These are phyloP conservation scores for Trypanosomatidae sp. DNA, from an alignment of 208 protist genomes.

Conservation along the genomic window DNA sequence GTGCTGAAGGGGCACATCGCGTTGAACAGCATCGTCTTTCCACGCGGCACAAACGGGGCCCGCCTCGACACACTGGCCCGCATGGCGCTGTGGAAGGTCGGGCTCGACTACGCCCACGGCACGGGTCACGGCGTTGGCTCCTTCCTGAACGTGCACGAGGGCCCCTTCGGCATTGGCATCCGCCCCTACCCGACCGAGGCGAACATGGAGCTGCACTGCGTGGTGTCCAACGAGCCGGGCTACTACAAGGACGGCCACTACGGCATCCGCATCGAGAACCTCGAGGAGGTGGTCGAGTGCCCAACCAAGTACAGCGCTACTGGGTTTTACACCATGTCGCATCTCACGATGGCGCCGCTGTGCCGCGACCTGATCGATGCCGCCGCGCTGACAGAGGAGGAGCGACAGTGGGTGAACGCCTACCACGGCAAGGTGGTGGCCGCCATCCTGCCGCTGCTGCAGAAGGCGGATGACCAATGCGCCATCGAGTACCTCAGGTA, in stretches of 20 bases:
- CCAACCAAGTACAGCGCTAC: constrained; percentile 52
- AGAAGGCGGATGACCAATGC: constrained; percentile 40
- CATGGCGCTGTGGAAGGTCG: constrained; percentile 88
- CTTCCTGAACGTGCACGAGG: constrained; percentile 97
- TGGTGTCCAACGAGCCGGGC: constrained; percentile 95
- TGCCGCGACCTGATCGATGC: constrained; percentile 91
- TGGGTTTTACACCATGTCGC: constrained; percentile 77
- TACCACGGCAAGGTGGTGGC: constrained; percentile 70
- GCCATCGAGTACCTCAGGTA: constrained; percentile 69
- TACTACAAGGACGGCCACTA: constrained; percentile 98
- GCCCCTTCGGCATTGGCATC: constrained; percentile 78
- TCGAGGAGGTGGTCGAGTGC: constrained; percentile 86
- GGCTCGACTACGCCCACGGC: constrained; percentile 96
- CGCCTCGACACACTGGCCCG: constrained; percentile 93
- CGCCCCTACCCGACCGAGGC: constrained; percentile 50
- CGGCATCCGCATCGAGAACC: constrained; percentile 98
- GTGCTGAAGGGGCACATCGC: constrained; percentile 96
- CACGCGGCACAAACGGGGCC: constrained; percentile 70
- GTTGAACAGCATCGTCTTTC: constrained; percentile 86
- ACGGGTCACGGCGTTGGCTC: constrained; percentile 97
- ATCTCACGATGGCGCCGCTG: constrained; percentile 90
- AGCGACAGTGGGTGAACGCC: constrained; percentile 67
- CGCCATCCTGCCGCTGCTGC: constrained; percentile 46
- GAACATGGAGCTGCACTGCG: constrained; percentile 50
- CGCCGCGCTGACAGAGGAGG: constrained; percentile 60